Conservation (phyloP, 2,329 filamentous ascomycete genomes). For the Waltergamsia citrina region DNA sequence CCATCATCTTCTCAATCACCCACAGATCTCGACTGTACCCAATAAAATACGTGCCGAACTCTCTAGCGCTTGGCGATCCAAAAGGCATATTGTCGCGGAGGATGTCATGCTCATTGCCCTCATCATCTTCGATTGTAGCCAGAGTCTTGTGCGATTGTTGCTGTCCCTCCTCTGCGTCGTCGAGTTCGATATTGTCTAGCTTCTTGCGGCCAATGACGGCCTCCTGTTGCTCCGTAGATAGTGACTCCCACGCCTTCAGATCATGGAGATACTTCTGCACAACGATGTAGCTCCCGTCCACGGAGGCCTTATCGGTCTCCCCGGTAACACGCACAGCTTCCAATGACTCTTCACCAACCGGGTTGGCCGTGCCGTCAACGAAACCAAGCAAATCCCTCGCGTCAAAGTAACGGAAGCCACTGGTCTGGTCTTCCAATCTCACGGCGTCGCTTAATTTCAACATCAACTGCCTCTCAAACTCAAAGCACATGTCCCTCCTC, state of each 20-base stretch:
- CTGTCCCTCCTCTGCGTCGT: conserved; percentile 32
- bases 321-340: conserved; percentile 31
- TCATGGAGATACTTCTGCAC: conserved; percentile 51
- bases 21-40: conserved; percentile 42
- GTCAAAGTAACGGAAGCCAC: conserved; percentile 51
- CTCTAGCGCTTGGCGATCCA: conserved; percentile 36
- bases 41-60: conserved; percentile 51
- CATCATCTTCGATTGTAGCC: conserved; percentile 39
- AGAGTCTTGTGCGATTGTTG: conserved; percentile 47
- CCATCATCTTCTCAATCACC: conserved; percentile 49
- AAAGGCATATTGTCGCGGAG: conserved; percentile 54
- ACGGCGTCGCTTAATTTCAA: conserved; percentile 36
- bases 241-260: conserved; percentile 32
- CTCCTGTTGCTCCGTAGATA: conserved; percentile 43
- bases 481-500: conserved; percentile 45
- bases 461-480: conserved; percentile 47
- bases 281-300: conserved; percentile 47
- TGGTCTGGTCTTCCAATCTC: conserved; percentile 38
- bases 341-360: conserved; percentile 32
- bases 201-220: conserved; percentile 48
- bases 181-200: conserved; percentile 45
- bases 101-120: conserved; percentile 41
- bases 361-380: conserved; percentile 51
- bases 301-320: conserved; percentile 23
- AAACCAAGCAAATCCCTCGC: conserved; percentile 49